These are phyloP conservation scores for Glaciozyma martinii DNA, from an alignment of 768 basidiomycete genomes.

Conservation along the genomic window DNA sequence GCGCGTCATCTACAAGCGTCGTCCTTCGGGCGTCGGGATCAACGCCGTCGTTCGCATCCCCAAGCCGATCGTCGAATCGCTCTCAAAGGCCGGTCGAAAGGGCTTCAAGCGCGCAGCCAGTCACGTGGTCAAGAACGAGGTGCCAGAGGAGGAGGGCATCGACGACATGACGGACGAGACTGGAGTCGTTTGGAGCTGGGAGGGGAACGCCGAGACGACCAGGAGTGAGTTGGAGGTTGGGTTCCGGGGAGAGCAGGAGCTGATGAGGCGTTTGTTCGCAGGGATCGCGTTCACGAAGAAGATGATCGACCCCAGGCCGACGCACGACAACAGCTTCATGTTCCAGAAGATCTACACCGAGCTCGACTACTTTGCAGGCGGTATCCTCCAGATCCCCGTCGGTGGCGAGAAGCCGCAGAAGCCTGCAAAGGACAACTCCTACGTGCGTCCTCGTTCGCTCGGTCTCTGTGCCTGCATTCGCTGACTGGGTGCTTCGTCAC, in stretches of 20 bases:
- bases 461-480: not conserved
- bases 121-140: slow-evolving; percentile 21
- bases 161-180: slow-evolving; percentile 51
- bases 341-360: slow-evolving; percentile 92
- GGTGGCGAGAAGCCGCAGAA: slow-evolving; percentile 76
- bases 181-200: slow-evolving; percentile 61
- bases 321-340: slow-evolving; percentile 55
- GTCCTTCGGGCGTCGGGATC: slow-evolving; percentile 50
- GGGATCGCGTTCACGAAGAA: slow-evolving; percentile 69
- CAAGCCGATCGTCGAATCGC: slow-evolving; percentile 47
- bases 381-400: slow-evolving; percentile 72
- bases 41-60: slow-evolving; percentile 55
- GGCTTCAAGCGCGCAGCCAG: slow-evolving; percentile 9
- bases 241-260: not conserved
- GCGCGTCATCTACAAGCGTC: slow-evolving; percentile 69
- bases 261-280: slow-evolving; percentile 6
- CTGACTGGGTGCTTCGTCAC: not conserved
- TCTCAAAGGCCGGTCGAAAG: slow-evolving; percentile 38
- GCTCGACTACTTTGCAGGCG: slow-evolving; percentile 81
- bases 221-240: slow-evolving; percentile 53
- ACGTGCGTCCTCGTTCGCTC: slow-evolving; percentile 49
- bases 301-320: slow-evolving; percentile 55
- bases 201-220: slow-evolving; percentile 52
- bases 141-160: slow-evolving; percentile 17
- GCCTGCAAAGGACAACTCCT: slow-evolving; percentile 84